Evolutionary conservation across 1,284 basidiomycete genomes (phyloP).

Genomic region (Irpex rosettiformis): DNA sequence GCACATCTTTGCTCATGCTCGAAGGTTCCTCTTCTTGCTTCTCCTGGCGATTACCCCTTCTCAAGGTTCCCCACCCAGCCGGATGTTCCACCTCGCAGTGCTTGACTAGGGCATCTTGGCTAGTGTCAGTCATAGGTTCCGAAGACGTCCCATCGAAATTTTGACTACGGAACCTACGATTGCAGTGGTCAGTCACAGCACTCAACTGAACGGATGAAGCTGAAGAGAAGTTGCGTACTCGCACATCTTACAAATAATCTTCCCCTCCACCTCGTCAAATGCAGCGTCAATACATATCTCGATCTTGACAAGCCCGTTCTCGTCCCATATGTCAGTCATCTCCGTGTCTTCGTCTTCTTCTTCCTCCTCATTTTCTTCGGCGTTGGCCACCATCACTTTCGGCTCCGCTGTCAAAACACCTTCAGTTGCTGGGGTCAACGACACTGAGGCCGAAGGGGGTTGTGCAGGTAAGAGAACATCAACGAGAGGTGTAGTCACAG

Average conservation of each 20-base stretch:
- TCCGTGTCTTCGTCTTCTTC: slow-evolving; percentile 31
- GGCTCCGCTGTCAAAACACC: slow-evolving; percentile 7
- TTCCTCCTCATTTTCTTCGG: slow-evolving; percentile 34
- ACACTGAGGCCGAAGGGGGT: background rate
- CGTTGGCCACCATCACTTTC: slow-evolving; percentile 23
- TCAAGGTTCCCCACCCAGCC: slow-evolving; percentile 2
- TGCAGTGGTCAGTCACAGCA: background rate
- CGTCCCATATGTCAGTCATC: background rate
- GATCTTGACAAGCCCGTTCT: slow-evolving; percentile 2
- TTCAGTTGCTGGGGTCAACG: background rate
- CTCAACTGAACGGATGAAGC: background rate
- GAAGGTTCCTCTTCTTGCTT: background rate
- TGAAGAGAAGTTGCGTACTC: slow-evolving; percentile 35
- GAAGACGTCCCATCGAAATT: slow-evolving; percentile 26
- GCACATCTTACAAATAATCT: slow-evolving; percentile 44
- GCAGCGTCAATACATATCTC: slow-evolving; percentile 3
- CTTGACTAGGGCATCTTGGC: slow-evolving; percentile 26
- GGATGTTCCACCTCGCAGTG: slow-evolving; percentile 22
- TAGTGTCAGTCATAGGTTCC: slow-evolving; percentile 28
- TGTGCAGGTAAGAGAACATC: too few relatives aligned
- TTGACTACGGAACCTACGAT: slow-evolving; percentile 29
- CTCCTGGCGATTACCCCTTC: background rate
- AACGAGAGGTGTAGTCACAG: background rate
- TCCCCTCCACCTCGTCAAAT: slow-evolving; percentile 21
- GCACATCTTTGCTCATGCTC: too few relatives aligned